Evolutionary conservation across 768 basidiomycete genomes (phyloP).

Genomic region (Leucogyrophana mollusca): DNA sequence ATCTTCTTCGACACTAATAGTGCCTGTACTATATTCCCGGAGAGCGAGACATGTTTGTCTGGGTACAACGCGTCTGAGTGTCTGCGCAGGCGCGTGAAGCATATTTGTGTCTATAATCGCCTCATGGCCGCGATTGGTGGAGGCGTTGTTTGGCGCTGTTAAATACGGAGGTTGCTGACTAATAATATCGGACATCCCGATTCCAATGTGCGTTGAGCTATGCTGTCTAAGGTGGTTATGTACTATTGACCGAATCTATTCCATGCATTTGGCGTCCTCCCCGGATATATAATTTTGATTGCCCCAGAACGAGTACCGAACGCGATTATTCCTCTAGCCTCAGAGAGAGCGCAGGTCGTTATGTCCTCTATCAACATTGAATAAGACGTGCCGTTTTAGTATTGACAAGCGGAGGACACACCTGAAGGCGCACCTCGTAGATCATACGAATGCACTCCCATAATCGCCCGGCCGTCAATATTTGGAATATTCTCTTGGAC

Average conservation of each 20-base stretch:
- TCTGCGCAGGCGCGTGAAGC: background rate
- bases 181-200: no score
- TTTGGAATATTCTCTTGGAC: background rate
- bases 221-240: no score
- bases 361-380: conserved; percentile 37
- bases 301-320: conserved; percentile 41
- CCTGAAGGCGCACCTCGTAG: conserved; percentile 23
- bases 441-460: conserved; percentile 23
- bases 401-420: no score
- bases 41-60: background rate
- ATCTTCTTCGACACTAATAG: conserved; percentile 3
- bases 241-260: no score
- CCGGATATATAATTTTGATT: conserved; percentile 16
- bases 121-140: background rate
- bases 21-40: no score
- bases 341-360: conserved; percentile 44
- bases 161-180: conserved; percentile 6
- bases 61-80: background rate
- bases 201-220: no score
- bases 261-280: no score
- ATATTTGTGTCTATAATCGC: background rate
- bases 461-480: conserved; percentile 13
- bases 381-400: background rate
- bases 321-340: conserved; percentile 42
- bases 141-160: conserved; percentile 6